Percentiles rank a stretch among this genome's conserved stretches.
Conservation (phyloP, 805 yeast genomes). For the Dipodascus albidus region DNA sequence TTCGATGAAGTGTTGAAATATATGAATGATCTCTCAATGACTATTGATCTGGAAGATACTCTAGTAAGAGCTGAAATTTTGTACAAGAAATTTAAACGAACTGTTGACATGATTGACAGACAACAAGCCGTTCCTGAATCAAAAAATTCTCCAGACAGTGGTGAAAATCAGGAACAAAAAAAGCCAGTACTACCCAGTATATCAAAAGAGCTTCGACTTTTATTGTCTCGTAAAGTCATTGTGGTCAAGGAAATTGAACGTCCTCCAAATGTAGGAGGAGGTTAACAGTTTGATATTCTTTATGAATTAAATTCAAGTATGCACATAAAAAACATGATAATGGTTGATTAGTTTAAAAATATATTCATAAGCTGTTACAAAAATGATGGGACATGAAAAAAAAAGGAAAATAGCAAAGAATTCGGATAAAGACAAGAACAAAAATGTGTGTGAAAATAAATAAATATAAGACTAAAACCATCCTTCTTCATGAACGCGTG, state of each 20-base stretch:
- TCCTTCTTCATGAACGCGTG: constrained; percentile 1
- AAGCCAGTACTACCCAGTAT: constrained; percentile 17
- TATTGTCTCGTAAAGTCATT: constrained; percentile 50
- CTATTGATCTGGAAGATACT: constrained; percentile 62
- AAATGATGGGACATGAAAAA: neutral
- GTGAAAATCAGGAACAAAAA: constrained; percentile 8
- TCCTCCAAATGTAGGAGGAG: constrained; percentile 28
- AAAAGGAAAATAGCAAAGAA: neutral
- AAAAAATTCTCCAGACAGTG: constrained; percentile 14
- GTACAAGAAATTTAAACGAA: constrained; percentile 67
- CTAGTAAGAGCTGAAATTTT: constrained; percentile 76
- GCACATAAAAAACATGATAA: neutral
- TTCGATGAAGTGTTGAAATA: constrained; percentile 90
- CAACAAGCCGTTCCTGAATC: constrained; percentile 14
- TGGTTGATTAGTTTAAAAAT: neutral
- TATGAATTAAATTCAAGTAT: neutral
- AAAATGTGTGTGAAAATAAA: neutral
- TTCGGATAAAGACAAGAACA: too few relatives aligned
- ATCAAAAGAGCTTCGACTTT: constrained; percentile 41
- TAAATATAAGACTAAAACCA: neutral
- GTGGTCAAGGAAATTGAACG: constrained; percentile 47
- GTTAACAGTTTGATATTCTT: constrained; percentile 12
- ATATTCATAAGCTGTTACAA: neutral
- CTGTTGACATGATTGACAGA: constrained; percentile 65
- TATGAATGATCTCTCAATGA: constrained; percentile 79